Evolutionary conservation across 345 rosid species (phyloP).

Genomic region (Aurinia saxatilis): DNA sequence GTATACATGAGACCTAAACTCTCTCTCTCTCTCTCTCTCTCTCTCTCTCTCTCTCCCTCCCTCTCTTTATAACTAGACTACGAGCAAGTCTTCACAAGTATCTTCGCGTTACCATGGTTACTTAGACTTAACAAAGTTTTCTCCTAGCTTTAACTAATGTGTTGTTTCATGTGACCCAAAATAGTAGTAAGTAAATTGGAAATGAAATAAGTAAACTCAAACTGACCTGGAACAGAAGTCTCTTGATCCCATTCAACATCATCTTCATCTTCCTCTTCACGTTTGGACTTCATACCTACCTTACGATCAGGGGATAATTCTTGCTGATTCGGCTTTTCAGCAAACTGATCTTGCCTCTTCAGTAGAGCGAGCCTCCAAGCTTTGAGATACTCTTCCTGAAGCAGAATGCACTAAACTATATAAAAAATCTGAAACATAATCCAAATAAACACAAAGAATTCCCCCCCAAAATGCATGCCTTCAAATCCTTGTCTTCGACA

Average conservation of each 20-base stretch:
- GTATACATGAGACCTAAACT: no score
- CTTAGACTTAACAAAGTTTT: no score
- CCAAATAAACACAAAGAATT: neutral
- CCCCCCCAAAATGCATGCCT: constrained; percentile 33
- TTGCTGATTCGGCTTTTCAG: constrained; percentile 42
- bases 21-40: no score
- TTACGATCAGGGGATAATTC: constrained; percentile 47
- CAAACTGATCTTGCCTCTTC: constrained; percentile 53
- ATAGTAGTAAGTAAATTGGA: neutral
- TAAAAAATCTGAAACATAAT: neutral
- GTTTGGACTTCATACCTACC: constrained; percentile 71
- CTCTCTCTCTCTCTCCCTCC: no score
- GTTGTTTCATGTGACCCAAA: constrained; percentile 1
- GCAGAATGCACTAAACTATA: neutral
- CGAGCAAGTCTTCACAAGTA: no score
- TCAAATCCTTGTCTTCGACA: constrained; percentile 46
- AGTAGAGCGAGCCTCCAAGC: constrained; percentile 69
- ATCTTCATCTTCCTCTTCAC: constrained; percentile 54
- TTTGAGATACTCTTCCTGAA: constrained; percentile 77
- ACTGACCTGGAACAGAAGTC: constrained; percentile 48
- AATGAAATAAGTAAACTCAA: neutral
- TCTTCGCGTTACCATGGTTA: no score
- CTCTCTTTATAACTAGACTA: no score
- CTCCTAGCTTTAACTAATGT: no score
- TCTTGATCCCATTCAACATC: constrained; percentile 73